Conservation (phyloP, 78 protist species). For the Creolimax fragrantissima region DNA sequence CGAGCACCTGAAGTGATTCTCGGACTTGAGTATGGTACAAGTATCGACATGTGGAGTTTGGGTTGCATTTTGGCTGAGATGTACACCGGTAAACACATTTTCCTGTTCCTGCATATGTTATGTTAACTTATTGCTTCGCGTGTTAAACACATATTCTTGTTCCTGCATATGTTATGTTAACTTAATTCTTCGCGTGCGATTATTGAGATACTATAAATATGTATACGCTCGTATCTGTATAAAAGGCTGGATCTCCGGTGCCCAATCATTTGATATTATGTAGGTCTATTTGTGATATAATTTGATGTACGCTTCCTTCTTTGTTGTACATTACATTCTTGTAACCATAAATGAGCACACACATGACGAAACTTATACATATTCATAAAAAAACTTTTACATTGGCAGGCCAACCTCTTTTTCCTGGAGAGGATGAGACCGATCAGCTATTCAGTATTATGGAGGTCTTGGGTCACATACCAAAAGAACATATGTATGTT, state of each 20-base stretch:
- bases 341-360: too few relatives aligned
- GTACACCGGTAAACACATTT: slow-evolving; percentile 67
- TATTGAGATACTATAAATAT: too few relatives aligned
- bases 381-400: too few relatives aligned
- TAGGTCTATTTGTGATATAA: too few relatives aligned
- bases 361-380: too few relatives aligned
- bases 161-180: neutral
- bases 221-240: too few relatives aligned
- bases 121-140: neutral
- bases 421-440: neutral
- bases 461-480: neutral
- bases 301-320: too few relatives aligned
- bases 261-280: too few relatives aligned
- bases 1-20: slow-evolving; percentile 87
- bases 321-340: too few relatives aligned
- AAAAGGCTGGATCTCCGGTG: too few relatives aligned
- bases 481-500: neutral
- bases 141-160: neutral
- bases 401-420: neutral
- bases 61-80: slow-evolving; percentile 81
- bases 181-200: too few relatives aligned
- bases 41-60: slow-evolving; percentile 86
- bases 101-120: neutral
- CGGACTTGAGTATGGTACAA: slow-evolving; percentile 56
- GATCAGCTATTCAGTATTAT: neutral